Conservation (phyloP, 2,329 filamentous ascomycete species). For the Apiospora rasikravindrae region DNA sequence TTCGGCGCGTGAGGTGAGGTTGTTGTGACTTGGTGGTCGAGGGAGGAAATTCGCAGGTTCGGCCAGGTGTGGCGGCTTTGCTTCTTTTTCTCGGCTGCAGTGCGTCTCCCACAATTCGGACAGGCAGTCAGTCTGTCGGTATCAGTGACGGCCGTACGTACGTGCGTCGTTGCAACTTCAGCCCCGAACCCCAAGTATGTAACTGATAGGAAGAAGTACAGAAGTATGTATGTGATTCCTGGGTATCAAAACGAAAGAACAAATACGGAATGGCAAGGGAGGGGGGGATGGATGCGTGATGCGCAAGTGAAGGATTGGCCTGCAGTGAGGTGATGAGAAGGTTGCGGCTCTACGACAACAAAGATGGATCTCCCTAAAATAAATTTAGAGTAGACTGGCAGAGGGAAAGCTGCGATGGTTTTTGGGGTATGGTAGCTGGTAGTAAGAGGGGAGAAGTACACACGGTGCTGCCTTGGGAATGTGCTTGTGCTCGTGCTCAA, state of each 20-base stretch:
- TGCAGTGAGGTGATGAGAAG: slow-evolving; percentile 13
- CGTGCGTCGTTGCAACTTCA: background rate
- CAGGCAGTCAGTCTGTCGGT: background rate
- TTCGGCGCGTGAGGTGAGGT: slow-evolving; percentile 14
- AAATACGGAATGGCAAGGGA: slow-evolving; percentile 6
- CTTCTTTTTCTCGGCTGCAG: slow-evolving; percentile 14
- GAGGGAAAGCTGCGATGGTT: slow-evolving; percentile 11
- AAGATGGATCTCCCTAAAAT: slow-evolving; percentile 15
- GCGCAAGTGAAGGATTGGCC: slow-evolving; percentile 7
- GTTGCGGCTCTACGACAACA: slow-evolving; percentile 11
- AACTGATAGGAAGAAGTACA: slow-evolving; percentile 4
- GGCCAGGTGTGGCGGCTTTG: slow-evolving; percentile 14
- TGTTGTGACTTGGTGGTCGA: slow-evolving; percentile 15
- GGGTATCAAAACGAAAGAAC: slow-evolving; percentile 19
- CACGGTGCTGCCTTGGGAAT: background rate
- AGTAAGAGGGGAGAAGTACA: background rate
- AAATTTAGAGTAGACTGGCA: slow-evolving; percentile 6
- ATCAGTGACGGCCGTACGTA: background rate
- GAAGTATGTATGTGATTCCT: slow-evolving; percentile 11
- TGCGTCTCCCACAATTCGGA: background rate
- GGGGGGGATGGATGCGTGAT: slow-evolving; percentile 3
- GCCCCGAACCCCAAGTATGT: background rate
- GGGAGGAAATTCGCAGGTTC: slow-evolving; percentile 12
- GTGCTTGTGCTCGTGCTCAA: background rate
- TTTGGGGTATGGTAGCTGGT: background rate